Evolutionary conservation across 805 yeast species (phyloP).

Genomic region (Pichia sporocuriosa): DNA sequence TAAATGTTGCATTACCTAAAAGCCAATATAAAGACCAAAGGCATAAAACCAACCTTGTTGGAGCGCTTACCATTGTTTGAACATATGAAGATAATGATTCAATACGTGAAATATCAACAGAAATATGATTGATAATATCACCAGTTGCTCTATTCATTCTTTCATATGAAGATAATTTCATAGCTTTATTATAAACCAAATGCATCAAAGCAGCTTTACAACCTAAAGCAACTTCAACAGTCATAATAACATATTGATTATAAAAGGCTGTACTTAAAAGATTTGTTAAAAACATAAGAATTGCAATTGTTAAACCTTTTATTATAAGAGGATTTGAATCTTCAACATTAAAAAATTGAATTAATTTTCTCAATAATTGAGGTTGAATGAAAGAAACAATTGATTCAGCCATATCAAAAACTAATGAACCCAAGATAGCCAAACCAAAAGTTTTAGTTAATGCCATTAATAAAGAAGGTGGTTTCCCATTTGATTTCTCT

Average conservation of each 20-base stretch:
- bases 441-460: conserved; percentile 33
- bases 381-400: conserved; percentile 44
- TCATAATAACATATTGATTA: conserved; percentile 60
- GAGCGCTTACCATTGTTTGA: conserved; percentile 52
- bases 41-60: conserved; percentile 48
- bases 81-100: conserved; percentile 52
- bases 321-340: conserved; percentile 38
- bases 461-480: conserved; percentile 29
- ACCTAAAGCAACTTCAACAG: conserved; percentile 56
- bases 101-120: conserved; percentile 66
- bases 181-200: conserved; percentile 64
- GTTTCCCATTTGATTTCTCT: conserved; percentile 11
- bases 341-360: conserved; percentile 35
- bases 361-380: conserved; percentile 45
- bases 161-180: conserved; percentile 60
- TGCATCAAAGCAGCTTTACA: conserved; percentile 59
- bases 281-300: conserved; percentile 56
- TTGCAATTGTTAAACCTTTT: conserved; percentile 57
- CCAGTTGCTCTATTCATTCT: conserved; percentile 59
- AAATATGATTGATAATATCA: conserved; percentile 70
- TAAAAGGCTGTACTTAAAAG: conserved; percentile 52
- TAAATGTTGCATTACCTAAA: conserved; percentile 52
- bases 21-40: conserved; percentile 47
- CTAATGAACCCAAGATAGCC: conserved; percentile 30
- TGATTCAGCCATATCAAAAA: conserved; percentile 35